Evolutionary conservation across 768 basidiomycete species (phyloP).

Genomic region (Lentinula sp.): DNA sequence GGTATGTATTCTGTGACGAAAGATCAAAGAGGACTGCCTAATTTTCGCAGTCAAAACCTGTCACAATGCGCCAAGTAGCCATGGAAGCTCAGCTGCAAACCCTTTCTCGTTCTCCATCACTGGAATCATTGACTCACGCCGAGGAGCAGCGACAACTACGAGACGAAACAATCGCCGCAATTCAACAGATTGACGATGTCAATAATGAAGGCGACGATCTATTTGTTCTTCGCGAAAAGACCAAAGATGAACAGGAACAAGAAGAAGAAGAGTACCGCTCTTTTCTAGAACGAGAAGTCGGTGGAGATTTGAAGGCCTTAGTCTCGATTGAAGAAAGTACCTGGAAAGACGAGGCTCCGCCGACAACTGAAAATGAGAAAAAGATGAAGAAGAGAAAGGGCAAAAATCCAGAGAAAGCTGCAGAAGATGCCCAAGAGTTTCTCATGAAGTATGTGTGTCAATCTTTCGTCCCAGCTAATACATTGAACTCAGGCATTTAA

Average conservation of each 20-base stretch:
- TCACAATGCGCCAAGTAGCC: conserved; percentile 70
- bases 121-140: conserved; percentile 56
- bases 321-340: conserved; percentile 45
- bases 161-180: conserved; percentile 79
- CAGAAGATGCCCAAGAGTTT: conserved; percentile 79
- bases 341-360: conserved; percentile 10
- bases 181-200: conserved; percentile 43
- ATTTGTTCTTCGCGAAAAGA: conserved; percentile 70
- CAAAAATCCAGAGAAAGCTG: conserved; percentile 32
- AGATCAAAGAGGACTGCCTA: background rate
- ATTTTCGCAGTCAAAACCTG: conserved; percentile 50
- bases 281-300: conserved; percentile 79
- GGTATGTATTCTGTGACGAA: conserved; percentile 23
- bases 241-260: conserved; percentile 63
- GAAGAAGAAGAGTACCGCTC: conserved; percentile 85
- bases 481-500: conserved; percentile 21
- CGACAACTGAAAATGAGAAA: conserved; percentile 22
- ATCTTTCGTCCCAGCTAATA: background rate
- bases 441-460: conserved; percentile 68
- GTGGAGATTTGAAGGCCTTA: conserved; percentile 62
- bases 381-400: conserved; percentile 19
- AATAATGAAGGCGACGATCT: conserved; percentile 53
- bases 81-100: conserved; percentile 53
- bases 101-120: conserved; percentile 55
- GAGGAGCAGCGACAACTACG: conserved; percentile 75